Evolutionary conservation across 441 rosid genomes (phyloP).

Genomic region (Erodium texanum): DNA sequence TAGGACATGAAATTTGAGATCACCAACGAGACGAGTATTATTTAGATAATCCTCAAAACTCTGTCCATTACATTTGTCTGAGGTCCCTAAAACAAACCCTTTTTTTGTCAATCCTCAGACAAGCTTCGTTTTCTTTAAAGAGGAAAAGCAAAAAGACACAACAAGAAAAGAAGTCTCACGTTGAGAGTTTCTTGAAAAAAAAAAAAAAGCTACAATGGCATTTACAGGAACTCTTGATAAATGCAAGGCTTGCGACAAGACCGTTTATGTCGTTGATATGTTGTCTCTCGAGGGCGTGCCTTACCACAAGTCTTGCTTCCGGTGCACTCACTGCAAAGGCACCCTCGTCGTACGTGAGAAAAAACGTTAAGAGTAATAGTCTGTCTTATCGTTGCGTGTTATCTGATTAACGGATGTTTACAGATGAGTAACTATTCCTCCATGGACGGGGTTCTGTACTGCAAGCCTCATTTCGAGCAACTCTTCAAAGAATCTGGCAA

Average conservation of each 20-base stretch:
- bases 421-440: conserved; percentile 96
- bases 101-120: conserved; percentile 27
- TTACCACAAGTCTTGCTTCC: conserved; percentile 88
- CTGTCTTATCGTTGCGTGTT: too few species aligned
- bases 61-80: conserved; percentile 37
- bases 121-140: not conserved
- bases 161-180: not conserved
- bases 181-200: too few species aligned
- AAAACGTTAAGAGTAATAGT: too few species aligned
- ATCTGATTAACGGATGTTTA: too few species aligned
- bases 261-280: conserved; percentile 77
- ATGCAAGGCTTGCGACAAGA: conserved; percentile 88
- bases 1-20: not conserved
- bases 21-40: conserved; percentile 20
- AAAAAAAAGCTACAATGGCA: conserved; percentile 31
- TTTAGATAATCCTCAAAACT: conserved; percentile 30
- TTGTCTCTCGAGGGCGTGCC: conserved; percentile 78
- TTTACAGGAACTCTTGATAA: conserved; percentile 91
- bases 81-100: conserved; percentile 18
- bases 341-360: conserved; percentile 72
- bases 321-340: conserved; percentile 91
- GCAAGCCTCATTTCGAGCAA: conserved; percentile 91
- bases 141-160: conserved; percentile 2
- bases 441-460: conserved; percentile 92
- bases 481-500: conserved; percentile 95